Evolutionary conservation across 164 flowering plant genomes (phyloP), one percentile per base, ranked within the genome.

Genomic region (Warburgia ugandensis): DNA sequence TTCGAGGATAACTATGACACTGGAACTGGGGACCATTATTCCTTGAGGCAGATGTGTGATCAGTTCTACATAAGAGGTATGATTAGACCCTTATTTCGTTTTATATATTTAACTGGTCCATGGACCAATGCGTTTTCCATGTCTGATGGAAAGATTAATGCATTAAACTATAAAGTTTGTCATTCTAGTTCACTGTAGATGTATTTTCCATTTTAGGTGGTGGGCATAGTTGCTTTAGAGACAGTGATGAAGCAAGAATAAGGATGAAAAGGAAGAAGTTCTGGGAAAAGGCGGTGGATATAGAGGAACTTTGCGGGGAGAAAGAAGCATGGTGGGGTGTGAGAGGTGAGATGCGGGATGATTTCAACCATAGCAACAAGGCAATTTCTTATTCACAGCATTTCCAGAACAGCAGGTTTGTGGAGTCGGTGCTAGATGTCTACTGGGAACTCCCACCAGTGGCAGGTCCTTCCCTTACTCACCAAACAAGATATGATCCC

Each of bases 1-100:
- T 94, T 94, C 68, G 99, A 94, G 75, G 99, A 88, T 64, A 94
- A 94, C 69, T 89, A 94, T 63, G 97, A 94, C 63, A 89, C 99
- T 23, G 99, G 99, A 53, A 88, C 92, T 42, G 99, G 99, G 36
- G 97, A 89, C 53, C 97, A 88, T 66, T 94, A 94, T 67, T 94
- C 99, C 10, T 64, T 94, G 60, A 77, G 99, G 69, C 99, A 94
- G 65, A 88, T 89, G 26, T 94, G 99, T 60, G 99, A 94, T 62
- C 99, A 94, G 55, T 72, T 58, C 51, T 94, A 94, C 44, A 79
- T 94, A 60, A 80, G 83, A 82, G 99, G 98, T 92, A n/a, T n/a
- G n/a, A n/a, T n/a, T n/a, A n/a, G n/a, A n/a, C n/a, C n/a, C n/a
- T n/a, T n/a, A n/a, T n/a, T n/a, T n/a, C n/a, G n/a, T n/a, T n/a